A percentile compares a stretch with the other conserved stretches of the same genome.
Conservation (phyloP, 1,284 basidiomycete species). For the Sparassis latifolia region DNA sequence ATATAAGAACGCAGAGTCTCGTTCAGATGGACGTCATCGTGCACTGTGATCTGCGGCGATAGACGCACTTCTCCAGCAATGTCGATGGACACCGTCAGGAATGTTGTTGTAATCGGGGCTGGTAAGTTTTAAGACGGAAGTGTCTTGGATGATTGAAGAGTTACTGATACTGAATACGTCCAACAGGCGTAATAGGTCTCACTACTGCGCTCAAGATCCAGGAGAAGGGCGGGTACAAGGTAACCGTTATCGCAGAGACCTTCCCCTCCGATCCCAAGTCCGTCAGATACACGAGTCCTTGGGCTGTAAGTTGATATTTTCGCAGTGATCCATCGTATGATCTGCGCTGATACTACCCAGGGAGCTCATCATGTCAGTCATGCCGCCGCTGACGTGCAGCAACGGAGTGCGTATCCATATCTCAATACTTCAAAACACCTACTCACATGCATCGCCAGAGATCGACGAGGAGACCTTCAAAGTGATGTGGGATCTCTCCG, state of each 20-base stretch:
- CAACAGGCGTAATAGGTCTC: conserved; percentile 62
- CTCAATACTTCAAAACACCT: neutral
- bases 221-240: conserved; percentile 47
- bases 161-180: neutral
- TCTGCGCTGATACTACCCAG: conserved; percentile 19
- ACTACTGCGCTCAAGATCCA: conserved; percentile 64
- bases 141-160: neutral
- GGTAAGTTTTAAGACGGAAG: neutral
- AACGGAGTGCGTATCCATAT: conserved; percentile 36
- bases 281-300: conserved; percentile 66
- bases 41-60: no score
- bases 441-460: conserved; percentile 29
- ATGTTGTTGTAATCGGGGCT: conserved; percentile 5
- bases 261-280: conserved; percentile 62
- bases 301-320: conserved; percentile 54
- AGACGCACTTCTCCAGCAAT: no score
- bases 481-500: conserved; percentile 65
- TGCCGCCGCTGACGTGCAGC: conserved; percentile 39
- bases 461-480: conserved; percentile 69
- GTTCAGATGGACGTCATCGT: no score
- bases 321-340: neutral
- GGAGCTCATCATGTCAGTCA: conserved; percentile 67
- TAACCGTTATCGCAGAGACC: conserved; percentile 61
- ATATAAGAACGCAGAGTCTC: neutral
- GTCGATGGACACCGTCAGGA: neutral